Conservation (phyloP, 495 filamentous ascomycete genomes). For the Copromyces sp. region DNA sequence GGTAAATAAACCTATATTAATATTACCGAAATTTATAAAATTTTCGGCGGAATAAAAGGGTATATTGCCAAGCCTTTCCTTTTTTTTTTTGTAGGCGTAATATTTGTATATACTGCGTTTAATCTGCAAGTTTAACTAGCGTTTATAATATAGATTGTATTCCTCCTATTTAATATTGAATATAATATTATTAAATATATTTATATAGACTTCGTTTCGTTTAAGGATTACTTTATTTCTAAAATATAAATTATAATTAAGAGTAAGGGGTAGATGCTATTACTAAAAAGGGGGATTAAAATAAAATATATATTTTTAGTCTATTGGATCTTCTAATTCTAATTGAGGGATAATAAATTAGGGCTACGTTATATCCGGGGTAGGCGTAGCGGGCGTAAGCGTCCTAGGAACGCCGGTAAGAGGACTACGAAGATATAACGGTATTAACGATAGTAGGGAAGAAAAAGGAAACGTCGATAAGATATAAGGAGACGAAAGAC, state of each 20-base stretch:
- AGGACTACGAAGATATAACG: too few relatives aligned
- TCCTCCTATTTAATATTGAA: background rate
- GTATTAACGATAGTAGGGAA: too few relatives aligned
- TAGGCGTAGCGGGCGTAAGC: too few relatives aligned
- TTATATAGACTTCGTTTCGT: background rate
- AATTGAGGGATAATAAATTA: background rate
- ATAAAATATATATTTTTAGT: background rate
- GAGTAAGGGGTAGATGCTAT: background rate
- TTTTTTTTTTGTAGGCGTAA: background rate
- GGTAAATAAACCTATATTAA: too few relatives aligned
- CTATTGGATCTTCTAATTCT: background rate
- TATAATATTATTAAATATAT: background rate
- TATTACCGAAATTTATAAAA: background rate
- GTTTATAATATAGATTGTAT: background rate
- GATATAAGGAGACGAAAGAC: too few relatives aligned
- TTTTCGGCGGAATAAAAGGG: background rate
- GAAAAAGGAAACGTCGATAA: too few relatives aligned
- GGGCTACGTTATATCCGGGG: too few relatives aligned
- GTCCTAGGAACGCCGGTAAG: too few relatives aligned
- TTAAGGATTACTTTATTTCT: background rate
- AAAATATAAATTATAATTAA: background rate
- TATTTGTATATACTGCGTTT: background rate
- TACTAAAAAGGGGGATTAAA: background rate
- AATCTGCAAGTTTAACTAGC: background rate
- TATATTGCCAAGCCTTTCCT: background rate